Base-by-base conservation (phyloP, 73 alveolate genomes). In the Blepharisma stoltei region DNA sequence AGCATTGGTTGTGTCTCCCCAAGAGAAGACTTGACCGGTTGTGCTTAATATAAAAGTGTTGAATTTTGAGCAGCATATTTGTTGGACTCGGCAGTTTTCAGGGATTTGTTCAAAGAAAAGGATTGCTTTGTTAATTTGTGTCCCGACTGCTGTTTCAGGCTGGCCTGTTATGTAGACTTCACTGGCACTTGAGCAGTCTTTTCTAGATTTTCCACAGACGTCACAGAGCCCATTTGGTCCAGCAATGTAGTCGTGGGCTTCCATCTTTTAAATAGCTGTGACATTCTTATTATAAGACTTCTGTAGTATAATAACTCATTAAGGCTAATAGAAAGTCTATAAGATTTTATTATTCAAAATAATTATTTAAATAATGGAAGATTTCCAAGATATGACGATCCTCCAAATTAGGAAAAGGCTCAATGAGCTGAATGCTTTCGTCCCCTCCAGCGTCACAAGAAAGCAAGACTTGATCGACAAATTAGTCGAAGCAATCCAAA, bases 201-300 rank as follows among this genome's bases (percentile, higher is more conserved):
- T 60, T 25, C 73, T n/a, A 5, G 73, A 14, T 25, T 60, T 60
- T n/a, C 73, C 73, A 4, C 73, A 60, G 14, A 8, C 23, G 14
- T 60, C 73, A 25, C 73, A 60, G 38, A 60, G 73, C 48, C 73
- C 73, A 5, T 60, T 60, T 8, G 73, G 37, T 18, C 73, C 73
- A 1, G 73, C 73, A 25, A 60, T 11, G 23, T 14, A 60, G 46
- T 60, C 73, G 23, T 60, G 73, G 14, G 14, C 49, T 60, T 60
- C 73, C 73, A 60, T 60, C 46, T 14, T 52, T 52, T 52, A 32
- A 32, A 32, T 32, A 32, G 41, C 41, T 32, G 41, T 3, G 41
- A 32, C 41, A 32, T 32, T 32, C 41, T 32, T 32, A 32, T 32
- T 32, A 32, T 32, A 32, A 32, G 41, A 0, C 41, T 32, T 3